Conservation (phyloP, 139 green algal species). For the Closterium sp. region DNA sequence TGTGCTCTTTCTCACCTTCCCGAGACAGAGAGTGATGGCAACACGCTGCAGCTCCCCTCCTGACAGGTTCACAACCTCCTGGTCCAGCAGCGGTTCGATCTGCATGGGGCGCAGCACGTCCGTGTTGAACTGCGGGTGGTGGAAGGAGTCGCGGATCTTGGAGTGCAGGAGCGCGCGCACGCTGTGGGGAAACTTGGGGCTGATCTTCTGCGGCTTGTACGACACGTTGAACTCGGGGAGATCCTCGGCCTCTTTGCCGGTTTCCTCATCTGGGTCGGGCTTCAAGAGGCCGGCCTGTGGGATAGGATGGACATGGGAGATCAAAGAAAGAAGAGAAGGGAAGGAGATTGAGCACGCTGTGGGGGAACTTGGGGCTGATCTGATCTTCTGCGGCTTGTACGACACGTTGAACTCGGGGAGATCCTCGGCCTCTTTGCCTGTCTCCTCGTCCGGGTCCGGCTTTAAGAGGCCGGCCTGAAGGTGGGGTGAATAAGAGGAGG, state of each 20-base stretch:
- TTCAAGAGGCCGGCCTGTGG: conserved; percentile 70
- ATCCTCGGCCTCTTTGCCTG: conserved; percentile 59
- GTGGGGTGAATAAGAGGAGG: neutral
- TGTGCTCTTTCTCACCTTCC: conserved; percentile 51
- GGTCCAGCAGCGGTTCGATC: conserved; percentile 93
- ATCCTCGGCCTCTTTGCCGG: conserved; percentile 60
- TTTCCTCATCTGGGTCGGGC: conserved; percentile 57
- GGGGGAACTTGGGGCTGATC: conserved; percentile 87
- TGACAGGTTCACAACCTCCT: conserved; percentile 93
- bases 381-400: conserved; percentile 95
- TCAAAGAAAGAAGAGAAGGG: neutral
- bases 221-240: conserved; percentile 84
- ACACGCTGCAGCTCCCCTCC: conserved; percentile 84
- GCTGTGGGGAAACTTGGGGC: conserved; percentile 91
- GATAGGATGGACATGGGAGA: neutral
- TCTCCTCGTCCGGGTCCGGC: conserved; percentile 57
- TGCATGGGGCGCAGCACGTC: conserved; percentile 57
- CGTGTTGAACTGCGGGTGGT: conserved; percentile 81
- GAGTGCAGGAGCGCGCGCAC: conserved; percentile 92
- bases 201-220: conserved; percentile 99
- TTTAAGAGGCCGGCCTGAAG: conserved; percentile 75
- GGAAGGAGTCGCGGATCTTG: conserved; percentile 83
- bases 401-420: conserved; percentile 84
- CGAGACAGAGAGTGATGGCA: conserved; percentile 90
- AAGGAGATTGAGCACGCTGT: neutral